A percentile compares a stretch with the other conserved stretches of the same genome.
These are phyloP conservation scores for Sporothrix inflata DNA, from an alignment of 2,329 filamentous ascomycete genomes.

Conservation along the genomic window DNA sequence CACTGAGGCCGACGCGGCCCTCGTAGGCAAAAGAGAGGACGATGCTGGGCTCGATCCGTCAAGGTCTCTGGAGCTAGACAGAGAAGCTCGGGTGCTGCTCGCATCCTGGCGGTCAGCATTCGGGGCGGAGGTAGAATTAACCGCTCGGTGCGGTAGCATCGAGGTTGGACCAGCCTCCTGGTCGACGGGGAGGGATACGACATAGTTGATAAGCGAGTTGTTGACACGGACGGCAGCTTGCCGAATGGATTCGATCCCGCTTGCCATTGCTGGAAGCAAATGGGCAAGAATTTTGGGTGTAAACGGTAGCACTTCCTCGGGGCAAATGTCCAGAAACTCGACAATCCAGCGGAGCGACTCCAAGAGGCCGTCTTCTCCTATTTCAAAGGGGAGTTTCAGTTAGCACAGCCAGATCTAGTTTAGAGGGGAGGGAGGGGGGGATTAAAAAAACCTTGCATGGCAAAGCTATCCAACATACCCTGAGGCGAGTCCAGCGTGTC, in stretches of 20 bases:
- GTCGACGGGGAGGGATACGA: constrained; percentile 85
- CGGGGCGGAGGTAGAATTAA: background rate
- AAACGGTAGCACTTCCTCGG: constrained; percentile 93
- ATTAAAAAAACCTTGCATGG: background rate
- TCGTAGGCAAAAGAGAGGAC: constrained; percentile 22
- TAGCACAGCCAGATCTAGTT: background rate
- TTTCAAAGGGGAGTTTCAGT: background rate
- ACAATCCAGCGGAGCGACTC: constrained; percentile 95
- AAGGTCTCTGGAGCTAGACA: constrained; percentile 57
- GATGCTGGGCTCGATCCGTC: constrained; percentile 58
- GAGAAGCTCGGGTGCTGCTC: constrained; percentile 55
- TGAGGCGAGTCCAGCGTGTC: constrained; percentile 82
- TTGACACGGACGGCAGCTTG: constrained; percentile 90
- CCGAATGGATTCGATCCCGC: constrained; percentile 84
- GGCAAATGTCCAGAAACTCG: constrained; percentile 94
- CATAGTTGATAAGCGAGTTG: constrained; percentile 87
- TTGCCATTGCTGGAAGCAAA: constrained; percentile 91
- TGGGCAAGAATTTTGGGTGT: constrained; percentile 90
- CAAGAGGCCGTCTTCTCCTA: constrained; percentile 77
- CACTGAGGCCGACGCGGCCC: constrained; percentile 46
- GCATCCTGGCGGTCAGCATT: constrained; percentile 49
- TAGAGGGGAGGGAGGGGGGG: constrained; percentile 15
- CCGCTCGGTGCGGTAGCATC: background rate
- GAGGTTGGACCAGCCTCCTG: constrained; percentile 42
- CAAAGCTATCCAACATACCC: constrained; percentile 52